Evolutionary conservation across 2,329 filamentous ascomycete species (phyloP).

Genomic region (Penicillium digitatum): DNA sequence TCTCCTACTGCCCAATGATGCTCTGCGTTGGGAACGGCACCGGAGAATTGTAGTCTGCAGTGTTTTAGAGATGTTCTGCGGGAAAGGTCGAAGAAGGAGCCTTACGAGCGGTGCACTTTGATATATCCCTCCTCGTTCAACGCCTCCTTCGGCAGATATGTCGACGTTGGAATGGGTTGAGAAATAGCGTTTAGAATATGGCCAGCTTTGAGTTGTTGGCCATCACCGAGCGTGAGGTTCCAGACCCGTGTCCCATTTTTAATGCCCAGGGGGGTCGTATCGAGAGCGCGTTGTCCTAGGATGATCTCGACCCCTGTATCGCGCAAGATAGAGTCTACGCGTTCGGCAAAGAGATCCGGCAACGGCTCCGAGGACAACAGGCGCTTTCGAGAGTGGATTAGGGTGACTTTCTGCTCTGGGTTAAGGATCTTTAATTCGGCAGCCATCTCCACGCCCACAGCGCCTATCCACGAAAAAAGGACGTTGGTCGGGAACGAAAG

Average conservation of each 20-base stretch:
- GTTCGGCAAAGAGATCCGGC: constrained; percentile 62
- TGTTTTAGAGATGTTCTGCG: not conserved
- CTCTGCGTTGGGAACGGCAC: constrained; percentile 53
- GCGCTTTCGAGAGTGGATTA: constrained; percentile 67
- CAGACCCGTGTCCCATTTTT: constrained; percentile 18
- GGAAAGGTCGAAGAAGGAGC: not conserved
- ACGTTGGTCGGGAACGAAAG: not conserved
- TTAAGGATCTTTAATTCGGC: constrained; percentile 68
- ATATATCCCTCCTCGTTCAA: constrained; percentile 65
- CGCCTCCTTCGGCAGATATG: constrained; percentile 56
- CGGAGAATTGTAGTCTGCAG: constrained; percentile 53
- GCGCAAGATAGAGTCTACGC: constrained; percentile 54
- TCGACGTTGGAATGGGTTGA: constrained; percentile 58
- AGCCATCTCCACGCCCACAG: constrained; percentile 78
- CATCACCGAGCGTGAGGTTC: constrained; percentile 57
- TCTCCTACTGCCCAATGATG: constrained; percentile 69
- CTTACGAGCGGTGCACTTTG: constrained; percentile 53
- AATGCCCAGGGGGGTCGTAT: constrained; percentile 20
- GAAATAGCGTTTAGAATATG: constrained; percentile 68
- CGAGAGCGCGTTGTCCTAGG: constrained; percentile 27
- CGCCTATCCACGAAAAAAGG: constrained; percentile 45
- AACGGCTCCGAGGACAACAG: constrained; percentile 71
- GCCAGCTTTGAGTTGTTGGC: constrained; percentile 57
- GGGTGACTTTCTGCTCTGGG: constrained; percentile 62
- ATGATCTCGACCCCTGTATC: constrained; percentile 55